Percentiles rank a stretch among this genome's conserved stretches.
phyloP scores from a whole-genome alignment of 2,329 filamentous ascomycete genomes.

The Aspergillus vadensis region DNA sequence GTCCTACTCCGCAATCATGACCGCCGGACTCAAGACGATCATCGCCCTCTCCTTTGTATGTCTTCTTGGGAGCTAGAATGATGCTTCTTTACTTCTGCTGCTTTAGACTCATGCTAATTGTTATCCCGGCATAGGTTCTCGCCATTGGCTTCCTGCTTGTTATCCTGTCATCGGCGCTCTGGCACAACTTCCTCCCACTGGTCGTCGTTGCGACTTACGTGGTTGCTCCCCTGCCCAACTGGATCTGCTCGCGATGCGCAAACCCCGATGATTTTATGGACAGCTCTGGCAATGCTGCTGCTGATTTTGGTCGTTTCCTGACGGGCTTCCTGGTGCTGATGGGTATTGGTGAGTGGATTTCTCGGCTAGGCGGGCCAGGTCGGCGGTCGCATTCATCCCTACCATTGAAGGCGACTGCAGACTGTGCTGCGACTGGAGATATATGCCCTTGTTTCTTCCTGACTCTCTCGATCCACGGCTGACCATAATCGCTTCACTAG shows the following conservation, averaged over 20 bases:
- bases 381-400: not conserved
- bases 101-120: not conserved
- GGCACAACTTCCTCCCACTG: conserved; percentile 90
- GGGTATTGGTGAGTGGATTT: conserved; percentile 79
- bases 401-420: not conserved
- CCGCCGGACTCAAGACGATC: conserved; percentile 97
- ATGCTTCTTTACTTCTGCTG: not conserved
- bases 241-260: conserved; percentile 84
- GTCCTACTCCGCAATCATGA: conserved; percentile 47
- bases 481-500: conserved; percentile 49
- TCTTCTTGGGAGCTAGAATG: not conserved
- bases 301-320: conserved; percentile 90
- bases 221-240: conserved; percentile 91
- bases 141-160: conserved; percentile 98
- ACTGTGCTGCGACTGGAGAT: not conserved
- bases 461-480: not conserved
- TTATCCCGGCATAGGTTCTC: conserved; percentile 63
- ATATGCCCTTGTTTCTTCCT: not conserved
- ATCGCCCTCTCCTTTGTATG: conserved; percentile 95
- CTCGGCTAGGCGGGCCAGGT: not conserved
- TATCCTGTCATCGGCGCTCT: conserved; percentile 95
- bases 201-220: conserved; percentile 96
- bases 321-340: conserved; percentile 96
- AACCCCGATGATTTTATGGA: conserved; percentile 97
- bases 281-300: conserved; percentile 74